Percentiles rank a stretch among this genome's conserved stretches.
Evolutionary conservation across 148 eudicot species (phyloP).

Genomic region (Bassia scoparia): DNA sequence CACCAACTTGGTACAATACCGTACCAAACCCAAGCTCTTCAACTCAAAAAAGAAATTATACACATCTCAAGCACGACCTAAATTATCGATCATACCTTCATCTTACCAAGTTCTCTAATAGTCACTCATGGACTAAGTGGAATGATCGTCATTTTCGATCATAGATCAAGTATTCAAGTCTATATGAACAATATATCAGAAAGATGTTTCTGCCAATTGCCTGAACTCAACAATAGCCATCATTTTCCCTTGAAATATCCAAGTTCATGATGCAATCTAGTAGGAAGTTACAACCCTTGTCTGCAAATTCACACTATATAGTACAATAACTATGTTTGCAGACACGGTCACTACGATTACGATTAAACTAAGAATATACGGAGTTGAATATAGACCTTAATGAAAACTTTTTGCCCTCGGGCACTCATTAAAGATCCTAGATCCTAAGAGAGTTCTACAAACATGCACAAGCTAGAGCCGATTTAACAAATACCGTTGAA

Average conservation of each 20-base stretch:
- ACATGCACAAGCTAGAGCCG: conserved; percentile 29
- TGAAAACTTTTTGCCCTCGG: conserved; percentile 21
- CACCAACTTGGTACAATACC: too few species aligned
- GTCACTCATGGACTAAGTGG: not conserved
- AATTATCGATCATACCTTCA: not conserved
- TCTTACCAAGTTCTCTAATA: not conserved
- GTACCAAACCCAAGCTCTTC: too few species aligned
- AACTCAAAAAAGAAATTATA: not conserved
- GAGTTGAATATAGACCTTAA: conserved; percentile 3
- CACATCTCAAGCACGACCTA: not conserved
- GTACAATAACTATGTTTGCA: conserved; percentile 6
- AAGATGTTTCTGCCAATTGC: not conserved
- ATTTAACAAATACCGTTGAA: conserved; percentile 19
- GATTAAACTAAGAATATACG: not conserved
- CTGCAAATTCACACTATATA: not conserved
- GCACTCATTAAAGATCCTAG: conserved; percentile 19
- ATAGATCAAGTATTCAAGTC: not conserved
- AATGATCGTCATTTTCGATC: not conserved
- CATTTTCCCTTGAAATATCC: not conserved
- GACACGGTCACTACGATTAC: conserved; percentile 1
- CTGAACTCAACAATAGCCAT: not conserved
- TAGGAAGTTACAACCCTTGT: conserved; percentile 5
- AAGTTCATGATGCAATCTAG: conserved; percentile 4
- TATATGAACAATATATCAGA: too few species aligned
- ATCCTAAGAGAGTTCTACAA: conserved; percentile 22